Evolutionary conservation across 306 rosid genomes (phyloP).

Genomic region (Dalbergia oliveri): DNA sequence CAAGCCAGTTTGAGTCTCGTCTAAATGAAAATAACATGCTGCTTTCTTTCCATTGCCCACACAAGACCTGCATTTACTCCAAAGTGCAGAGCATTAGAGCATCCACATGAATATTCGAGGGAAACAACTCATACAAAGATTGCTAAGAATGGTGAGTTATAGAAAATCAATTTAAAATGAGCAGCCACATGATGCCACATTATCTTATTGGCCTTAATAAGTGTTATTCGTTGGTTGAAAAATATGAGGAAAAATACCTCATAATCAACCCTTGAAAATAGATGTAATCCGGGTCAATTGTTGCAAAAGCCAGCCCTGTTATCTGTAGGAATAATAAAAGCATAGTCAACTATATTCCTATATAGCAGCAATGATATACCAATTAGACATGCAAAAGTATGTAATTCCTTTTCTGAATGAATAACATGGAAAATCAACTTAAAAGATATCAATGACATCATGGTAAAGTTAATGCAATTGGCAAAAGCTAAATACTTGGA

Average conservation of each 20-base stretch:
- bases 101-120: constrained; percentile 28
- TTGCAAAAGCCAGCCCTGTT: constrained; percentile 84
- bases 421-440: constrained; percentile 16
- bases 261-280: constrained; percentile 87
- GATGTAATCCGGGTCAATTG: constrained; percentile 73
- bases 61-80: constrained; percentile 68
- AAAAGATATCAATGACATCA: neutral
- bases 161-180: neutral
- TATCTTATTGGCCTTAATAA: constrained; percentile 15
- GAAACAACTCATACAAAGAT: neutral
- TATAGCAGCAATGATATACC: constrained; percentile 18
- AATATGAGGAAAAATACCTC: constrained; percentile 62
- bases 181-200: neutral
- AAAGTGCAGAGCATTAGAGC: constrained; percentile 36
- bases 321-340: constrained; percentile 57
- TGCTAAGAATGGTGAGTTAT: neutral
- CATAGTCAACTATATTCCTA: constrained; percentile 26
- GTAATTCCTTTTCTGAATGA: constrained; percentile 2
- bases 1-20: constrained; percentile 99
- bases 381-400: neutral
- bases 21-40: constrained; percentile 72
- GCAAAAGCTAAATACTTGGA: neutral
- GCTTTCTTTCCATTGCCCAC: constrained; percentile 81
- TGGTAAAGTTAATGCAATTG: neutral
- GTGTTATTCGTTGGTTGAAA: constrained; percentile 1